Percentiles rank a stretch among this genome's conserved stretches.
Conservation (phyloP, 805 yeast genomes). For the Ogataea paraovalis region DNA sequence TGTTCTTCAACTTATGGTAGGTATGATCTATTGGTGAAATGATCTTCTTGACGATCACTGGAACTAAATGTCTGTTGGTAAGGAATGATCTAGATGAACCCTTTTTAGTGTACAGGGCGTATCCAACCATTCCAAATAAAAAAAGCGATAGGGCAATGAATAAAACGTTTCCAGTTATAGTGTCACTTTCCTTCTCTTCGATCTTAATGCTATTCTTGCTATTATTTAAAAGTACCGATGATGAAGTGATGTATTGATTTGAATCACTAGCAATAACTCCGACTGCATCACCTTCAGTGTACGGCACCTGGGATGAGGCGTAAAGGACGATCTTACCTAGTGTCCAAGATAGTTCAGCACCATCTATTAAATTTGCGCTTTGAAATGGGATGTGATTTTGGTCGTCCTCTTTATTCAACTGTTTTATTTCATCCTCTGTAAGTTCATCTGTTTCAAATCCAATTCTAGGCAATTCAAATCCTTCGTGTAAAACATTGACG, state of each 20-base stretch:
- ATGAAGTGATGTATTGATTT: conserved; percentile 2
- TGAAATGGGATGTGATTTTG: conserved; percentile 60
- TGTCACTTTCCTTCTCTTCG: conserved; percentile 3
- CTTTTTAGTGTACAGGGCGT: conserved; percentile 10
- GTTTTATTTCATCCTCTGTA: conserved; percentile 23
- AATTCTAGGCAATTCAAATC: conserved; percentile 79
- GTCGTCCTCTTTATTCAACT: conserved; percentile 21
- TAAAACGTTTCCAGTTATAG: conserved; percentile 6
- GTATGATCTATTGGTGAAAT: background rate
- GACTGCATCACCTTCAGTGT: conserved; percentile 15
- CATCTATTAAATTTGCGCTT: conserved; percentile 75
- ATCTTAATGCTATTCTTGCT: background rate
- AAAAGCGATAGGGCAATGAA: conserved; percentile 14
- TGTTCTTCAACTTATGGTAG: conserved; percentile 8
- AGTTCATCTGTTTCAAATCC: conserved; percentile 44
- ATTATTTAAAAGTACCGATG: background rate
- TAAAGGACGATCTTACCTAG: conserved; percentile 80
- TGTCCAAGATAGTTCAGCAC: conserved; percentile 92
- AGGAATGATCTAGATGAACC: background rate
- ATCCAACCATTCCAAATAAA: conserved; percentile 10
- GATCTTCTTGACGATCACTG: background rate
- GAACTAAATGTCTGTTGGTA: background rate
- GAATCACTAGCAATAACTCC: conserved; percentile 41
- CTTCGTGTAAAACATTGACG: conserved; percentile 82
- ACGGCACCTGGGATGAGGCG: conserved; percentile 66